phyloP scores from a whole-genome alignment of 305 asterid genomes.

The Withania somnifera region DNA sequence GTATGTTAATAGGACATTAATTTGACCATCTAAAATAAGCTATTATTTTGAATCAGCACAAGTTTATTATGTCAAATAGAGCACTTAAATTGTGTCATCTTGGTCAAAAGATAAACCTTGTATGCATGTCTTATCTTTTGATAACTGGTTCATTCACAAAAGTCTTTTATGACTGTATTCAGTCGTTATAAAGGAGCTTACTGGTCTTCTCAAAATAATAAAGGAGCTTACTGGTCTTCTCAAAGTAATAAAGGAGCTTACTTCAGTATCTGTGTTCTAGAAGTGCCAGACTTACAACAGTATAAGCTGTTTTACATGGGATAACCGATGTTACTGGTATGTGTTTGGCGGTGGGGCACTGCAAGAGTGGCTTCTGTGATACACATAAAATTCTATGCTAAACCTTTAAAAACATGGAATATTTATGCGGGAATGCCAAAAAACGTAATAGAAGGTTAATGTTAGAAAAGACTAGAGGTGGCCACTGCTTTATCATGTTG shows the following conservation, averaged over 20 bases:
- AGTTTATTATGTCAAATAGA: background rate
- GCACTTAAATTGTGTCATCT: background rate
- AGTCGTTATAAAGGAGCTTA: background rate
- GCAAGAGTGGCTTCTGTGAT: background rate
- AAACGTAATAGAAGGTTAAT: background rate
- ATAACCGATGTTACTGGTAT: background rate
- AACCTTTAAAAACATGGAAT: background rate
- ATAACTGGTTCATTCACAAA: background rate
- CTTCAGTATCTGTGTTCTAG: background rate
- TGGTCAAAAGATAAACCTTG: background rate
- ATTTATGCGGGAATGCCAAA: background rate
- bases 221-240: background rate
- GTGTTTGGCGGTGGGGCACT: background rate
- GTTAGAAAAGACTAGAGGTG: background rate
- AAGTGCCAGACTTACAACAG: background rate
- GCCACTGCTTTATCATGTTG: background rate
- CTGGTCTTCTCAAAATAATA: no score
- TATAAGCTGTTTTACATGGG: background rate
- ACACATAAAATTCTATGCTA: background rate
- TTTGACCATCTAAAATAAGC: background rate
- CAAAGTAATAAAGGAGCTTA: no score
- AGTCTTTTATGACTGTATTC: background rate
- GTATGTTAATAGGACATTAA: conserved; percentile 26
- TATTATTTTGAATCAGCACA: background rate
- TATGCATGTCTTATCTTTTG: background rate